Percentiles rank a stretch among this genome's conserved stretches.
These are phyloP conservation scores for Trichophyton verrucosum DNA, from an alignment of 2,329 filamentous ascomycete genomes.

Conservation along the genomic window DNA sequence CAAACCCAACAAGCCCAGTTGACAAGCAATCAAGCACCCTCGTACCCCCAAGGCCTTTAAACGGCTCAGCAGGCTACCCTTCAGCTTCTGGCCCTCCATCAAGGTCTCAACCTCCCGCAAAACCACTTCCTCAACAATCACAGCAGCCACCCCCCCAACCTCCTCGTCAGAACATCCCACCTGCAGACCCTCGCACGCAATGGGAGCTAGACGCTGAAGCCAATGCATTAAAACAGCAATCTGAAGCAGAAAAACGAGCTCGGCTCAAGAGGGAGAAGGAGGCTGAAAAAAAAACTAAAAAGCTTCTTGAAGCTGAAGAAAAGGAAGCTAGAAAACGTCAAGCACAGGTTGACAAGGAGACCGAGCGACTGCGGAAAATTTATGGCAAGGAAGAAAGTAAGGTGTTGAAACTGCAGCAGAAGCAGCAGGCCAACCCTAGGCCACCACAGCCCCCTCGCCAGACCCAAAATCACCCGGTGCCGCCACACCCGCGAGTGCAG, in stretches of 20 bases:
- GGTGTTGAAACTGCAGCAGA: background rate
- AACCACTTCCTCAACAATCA: background rate
- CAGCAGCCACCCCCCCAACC: constrained; percentile 10
- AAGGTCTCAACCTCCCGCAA: background rate
- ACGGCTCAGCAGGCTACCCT: background rate
- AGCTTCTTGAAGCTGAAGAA: constrained; percentile 42
- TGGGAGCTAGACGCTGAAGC: constrained; percentile 43
- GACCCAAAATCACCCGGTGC: background rate
- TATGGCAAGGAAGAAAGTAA: constrained; percentile 37
- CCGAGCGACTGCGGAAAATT: constrained; percentile 52
- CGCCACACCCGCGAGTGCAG: background rate
- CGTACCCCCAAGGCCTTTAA: constrained; percentile 6
- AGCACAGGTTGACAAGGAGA: constrained; percentile 60
- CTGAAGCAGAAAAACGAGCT: constrained; percentile 33
- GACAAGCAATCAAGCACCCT: constrained; percentile 12
- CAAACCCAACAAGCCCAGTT: background rate
- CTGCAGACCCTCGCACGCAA: constrained; percentile 40
- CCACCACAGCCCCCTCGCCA: background rate
- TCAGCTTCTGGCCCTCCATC: background rate
- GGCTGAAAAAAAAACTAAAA: constrained; percentile 40
- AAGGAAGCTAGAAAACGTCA: constrained; percentile 40
- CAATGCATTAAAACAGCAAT: constrained; percentile 31
- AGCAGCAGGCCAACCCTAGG: background rate
- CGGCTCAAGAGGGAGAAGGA: constrained; percentile 38
- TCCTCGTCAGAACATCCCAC: constrained; percentile 12